Conservation (phyloP, 768 basidiomycete genomes). For the Hypholoma fasciculare region DNA sequence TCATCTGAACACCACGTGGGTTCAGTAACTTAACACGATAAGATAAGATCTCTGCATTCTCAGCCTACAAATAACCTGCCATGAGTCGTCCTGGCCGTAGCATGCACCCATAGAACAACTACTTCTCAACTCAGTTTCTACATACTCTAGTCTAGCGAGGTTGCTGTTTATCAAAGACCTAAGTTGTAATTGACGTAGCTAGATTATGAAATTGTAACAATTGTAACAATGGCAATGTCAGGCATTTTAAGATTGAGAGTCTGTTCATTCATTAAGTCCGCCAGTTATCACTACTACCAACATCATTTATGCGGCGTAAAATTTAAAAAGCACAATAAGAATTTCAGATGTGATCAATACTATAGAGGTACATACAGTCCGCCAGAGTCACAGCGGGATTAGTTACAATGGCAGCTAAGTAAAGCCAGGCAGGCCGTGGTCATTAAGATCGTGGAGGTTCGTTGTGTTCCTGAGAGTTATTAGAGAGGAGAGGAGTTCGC, state of each 20-base stretch:
- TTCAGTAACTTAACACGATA: constrained; percentile 10
- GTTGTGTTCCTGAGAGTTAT: constrained; percentile 18
- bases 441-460: constrained; percentile 11
- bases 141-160: too few species aligned
- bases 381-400: not conserved
- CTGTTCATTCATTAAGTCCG: too few species aligned
- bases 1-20: constrained; percentile 8
- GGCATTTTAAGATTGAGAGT: too few species aligned
- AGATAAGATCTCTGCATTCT: constrained; percentile 1
- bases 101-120: too few species aligned
- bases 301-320: too few species aligned
- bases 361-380: constrained; percentile 1
- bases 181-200: too few species aligned
- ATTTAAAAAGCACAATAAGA: not conserved
- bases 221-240: not conserved
- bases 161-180: too few species aligned
- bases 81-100: too few species aligned
- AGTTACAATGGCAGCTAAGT: constrained; percentile 4
- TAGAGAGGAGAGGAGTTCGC: constrained; percentile 38
- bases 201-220: too few species aligned
- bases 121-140: too few species aligned
- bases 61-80: too few species aligned
- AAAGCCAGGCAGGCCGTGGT: constrained; percentile 4
- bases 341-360: not conserved
- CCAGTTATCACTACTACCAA: too few species aligned